Evolutionary conservation across 2,329 filamentous ascomycete genomes (phyloP).

Genomic region (Alternaria sp.): DNA sequence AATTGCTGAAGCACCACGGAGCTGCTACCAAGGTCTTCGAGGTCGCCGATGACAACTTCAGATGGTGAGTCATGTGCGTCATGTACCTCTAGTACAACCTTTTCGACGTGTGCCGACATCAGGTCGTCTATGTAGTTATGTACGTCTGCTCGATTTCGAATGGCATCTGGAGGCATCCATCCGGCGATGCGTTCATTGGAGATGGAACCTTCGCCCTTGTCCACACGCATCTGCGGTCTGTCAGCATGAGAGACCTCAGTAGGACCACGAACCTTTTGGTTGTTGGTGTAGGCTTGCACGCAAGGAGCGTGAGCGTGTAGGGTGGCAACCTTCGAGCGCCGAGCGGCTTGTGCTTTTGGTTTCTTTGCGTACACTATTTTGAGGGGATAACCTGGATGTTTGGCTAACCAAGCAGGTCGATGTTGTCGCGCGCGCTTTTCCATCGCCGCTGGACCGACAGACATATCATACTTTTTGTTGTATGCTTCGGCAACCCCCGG

Average conservation of each 20-base stretch:
- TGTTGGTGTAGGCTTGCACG: background rate
- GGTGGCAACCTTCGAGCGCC: background rate
- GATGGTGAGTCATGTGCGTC: background rate
- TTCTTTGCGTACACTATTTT: conserved; percentile 14
- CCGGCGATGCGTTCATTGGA: background rate
- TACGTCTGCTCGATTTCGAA: conserved; percentile 10
- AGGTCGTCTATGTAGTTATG: background rate
- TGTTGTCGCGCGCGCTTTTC: conserved; percentile 18
- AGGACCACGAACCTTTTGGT: background rate
- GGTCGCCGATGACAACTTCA: background rate
- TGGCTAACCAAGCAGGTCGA: conserved; percentile 4
- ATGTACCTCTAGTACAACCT: background rate
- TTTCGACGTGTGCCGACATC: background rate
- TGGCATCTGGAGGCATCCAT: conserved; percentile 6
- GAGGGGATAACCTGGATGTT: conserved; percentile 8
- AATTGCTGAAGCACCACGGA: background rate
- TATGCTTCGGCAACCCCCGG: conserved; percentile 11
- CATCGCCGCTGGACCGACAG: conserved; percentile 9
- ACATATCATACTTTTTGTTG: conserved; percentile 9
- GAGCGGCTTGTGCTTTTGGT: background rate
- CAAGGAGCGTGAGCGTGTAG: background rate
- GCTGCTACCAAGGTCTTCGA: background rate
- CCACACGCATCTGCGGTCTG: background rate
- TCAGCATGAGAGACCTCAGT: background rate
- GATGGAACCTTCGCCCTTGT: background rate